phyloP scores from a whole-genome alignment of 129 eudicot species.

The Logfia minima region DNA sequence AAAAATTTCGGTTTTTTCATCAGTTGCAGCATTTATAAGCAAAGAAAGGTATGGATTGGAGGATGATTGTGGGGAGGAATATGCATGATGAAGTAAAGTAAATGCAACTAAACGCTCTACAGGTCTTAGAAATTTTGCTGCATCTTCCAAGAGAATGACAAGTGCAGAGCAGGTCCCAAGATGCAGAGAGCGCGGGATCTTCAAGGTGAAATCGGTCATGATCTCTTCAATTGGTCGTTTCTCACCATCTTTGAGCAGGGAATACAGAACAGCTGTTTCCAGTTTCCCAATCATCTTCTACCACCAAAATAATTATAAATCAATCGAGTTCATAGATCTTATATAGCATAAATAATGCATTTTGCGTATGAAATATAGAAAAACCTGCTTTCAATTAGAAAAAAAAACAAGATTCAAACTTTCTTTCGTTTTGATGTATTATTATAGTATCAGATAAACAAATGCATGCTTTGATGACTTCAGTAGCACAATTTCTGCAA shows the following conservation, averaged over 20 bases:
- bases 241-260: constrained; percentile 65
- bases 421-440: constrained; percentile 13
- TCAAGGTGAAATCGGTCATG: constrained; percentile 50
- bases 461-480: no score
- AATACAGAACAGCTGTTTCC: constrained; percentile 33
- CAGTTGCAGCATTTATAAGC: constrained; percentile 59
- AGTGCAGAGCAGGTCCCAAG: constrained; percentile 62
- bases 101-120: constrained; percentile 79
- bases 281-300: constrained; percentile 39
- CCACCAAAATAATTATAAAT: neutral
- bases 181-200: constrained; percentile 47
- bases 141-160: constrained; percentile 68
- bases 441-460: no score
- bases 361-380: neutral
- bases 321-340: constrained; percentile 1
- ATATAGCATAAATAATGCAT: neutral
- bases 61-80: constrained; percentile 63
- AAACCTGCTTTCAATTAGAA: neutral
- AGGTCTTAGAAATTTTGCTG: constrained; percentile 53
- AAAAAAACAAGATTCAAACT: neutral
- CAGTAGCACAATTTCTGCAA: no score
- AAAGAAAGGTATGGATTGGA: constrained; percentile 67
- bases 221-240: constrained; percentile 62
- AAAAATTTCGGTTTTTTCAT: constrained; percentile 56
- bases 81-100: constrained; percentile 71